Percentiles rank a stretch among this genome's conserved stretches.
Evolutionary conservation across 495 filamentous ascomycete genomes (phyloP).

Genomic region (Penicillium daleae): DNA sequence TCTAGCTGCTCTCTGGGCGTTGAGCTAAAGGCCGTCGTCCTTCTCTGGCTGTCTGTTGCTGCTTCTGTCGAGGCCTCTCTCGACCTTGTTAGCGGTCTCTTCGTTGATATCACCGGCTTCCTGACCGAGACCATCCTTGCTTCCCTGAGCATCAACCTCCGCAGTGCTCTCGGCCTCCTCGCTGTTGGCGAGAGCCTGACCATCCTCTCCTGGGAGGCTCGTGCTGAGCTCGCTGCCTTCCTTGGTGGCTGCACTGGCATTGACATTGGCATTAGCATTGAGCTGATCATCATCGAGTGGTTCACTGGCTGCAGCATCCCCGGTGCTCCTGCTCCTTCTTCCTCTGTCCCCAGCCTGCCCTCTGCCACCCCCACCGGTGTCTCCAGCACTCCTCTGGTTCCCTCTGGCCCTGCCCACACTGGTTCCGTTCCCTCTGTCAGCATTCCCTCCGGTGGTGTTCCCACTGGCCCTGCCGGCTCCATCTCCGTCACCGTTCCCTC

Average conservation of each 20-base stretch:
- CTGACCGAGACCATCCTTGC: conserved; percentile 33
- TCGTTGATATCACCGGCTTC: conserved; percentile 36
- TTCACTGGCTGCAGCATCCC: conserved; percentile 44
- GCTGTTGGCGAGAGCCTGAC: conserved; percentile 42
- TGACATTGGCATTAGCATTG: conserved; percentile 35
- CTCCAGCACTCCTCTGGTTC: conserved; percentile 16
- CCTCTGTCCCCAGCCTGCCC: conserved; percentile 29
- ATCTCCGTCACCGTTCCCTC: conserved; percentile 6
- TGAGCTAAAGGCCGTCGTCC: conserved; percentile 47
- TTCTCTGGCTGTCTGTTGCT: conserved; percentile 47
- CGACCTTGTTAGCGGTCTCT: conserved; percentile 34
- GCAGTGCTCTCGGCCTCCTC: conserved; percentile 40
- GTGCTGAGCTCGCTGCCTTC: conserved; percentile 48
- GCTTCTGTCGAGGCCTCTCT: conserved; percentile 35
- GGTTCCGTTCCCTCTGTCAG: conserved; percentile 15
- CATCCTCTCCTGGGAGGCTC: conserved; percentile 38
- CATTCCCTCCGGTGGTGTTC: conserved; percentile 5
- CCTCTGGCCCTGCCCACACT: conserved; percentile 16
- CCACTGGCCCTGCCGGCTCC: conserved; percentile 9
- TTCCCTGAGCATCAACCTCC: conserved; percentile 40
- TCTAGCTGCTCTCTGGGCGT: conserved; percentile 42
- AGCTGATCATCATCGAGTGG: conserved; percentile 48
- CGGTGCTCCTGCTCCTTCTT: conserved; percentile 26
- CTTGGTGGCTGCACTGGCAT: conserved; percentile 38
- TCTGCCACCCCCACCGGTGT: conserved; percentile 3